Base-by-base conservation (phyloP, 192 early-diverging fungal species). In the Coemansia interrupta region DNA sequence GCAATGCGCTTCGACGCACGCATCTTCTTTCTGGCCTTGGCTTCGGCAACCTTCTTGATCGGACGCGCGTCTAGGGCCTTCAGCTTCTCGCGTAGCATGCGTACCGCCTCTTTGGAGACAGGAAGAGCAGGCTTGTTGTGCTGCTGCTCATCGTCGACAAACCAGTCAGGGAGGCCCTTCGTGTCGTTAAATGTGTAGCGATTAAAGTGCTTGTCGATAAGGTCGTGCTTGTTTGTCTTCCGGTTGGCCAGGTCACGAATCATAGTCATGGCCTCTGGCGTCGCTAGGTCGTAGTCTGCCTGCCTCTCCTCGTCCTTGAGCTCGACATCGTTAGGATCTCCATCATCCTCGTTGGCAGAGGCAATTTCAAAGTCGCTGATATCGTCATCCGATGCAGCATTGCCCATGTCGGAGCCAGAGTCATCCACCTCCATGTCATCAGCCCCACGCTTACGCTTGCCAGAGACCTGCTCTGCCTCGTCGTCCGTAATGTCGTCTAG, bases 11-110 rank as follows among this genome's bases (percentile, higher is more conserved):
- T 85, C 20, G 84, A 71, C 1, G 84, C 84, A 56, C 89, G 83
- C 69, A 91, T 79, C 87, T 96, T 92, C 83, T 99, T 96, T 50
- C 97, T 83, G 42, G 91, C 93, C 78, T 94, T 97, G 44, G 97
- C 97, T 81, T 99, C 97, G 10, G 93, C 94, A 32, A 99, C 89
- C 85, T 97, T 99, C 76, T 99, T 99, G 77, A 99, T 99, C 18
- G 97, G 95, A 20, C 95, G 89, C 4, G 94, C 97, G 72, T 99
- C 89, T 62, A 99, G 81, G 18, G 91, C 93, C 76, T 84, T 85
- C 54, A 93, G 82, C 58, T 87, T 85, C 45, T 93, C 87, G 58
- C 82, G 74, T 58, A 99, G 85, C 49, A 91, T 83, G 28, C 88
- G 74, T 11, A 96, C 87, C 3, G 97, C 94, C 81, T 99, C 97